Evolutionary conservation across 2,329 filamentous ascomycete genomes (phyloP).

Genomic region (Trichophyton verrucosum): DNA sequence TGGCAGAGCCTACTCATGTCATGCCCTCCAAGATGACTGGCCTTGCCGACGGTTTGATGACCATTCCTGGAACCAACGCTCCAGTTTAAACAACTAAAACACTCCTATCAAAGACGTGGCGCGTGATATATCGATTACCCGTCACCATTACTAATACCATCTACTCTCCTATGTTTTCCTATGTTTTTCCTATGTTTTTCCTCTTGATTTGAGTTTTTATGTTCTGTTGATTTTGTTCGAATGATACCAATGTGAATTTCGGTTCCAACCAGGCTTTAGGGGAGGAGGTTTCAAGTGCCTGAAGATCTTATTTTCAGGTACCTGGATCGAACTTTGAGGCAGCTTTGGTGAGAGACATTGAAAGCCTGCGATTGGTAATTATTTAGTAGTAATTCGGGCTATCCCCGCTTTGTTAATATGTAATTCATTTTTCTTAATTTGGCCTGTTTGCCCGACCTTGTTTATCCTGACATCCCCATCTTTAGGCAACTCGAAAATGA

Average conservation of each 20-base stretch:
- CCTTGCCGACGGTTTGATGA: not conserved
- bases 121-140: too few relatives aligned
- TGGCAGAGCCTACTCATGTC: not conserved
- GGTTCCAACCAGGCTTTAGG: not conserved
- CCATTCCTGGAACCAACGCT: slow-evolving; percentile 2
- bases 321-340: not conserved
- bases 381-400: not conserved
- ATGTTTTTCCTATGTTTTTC: not conserved
- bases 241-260: slow-evolving; percentile 2
- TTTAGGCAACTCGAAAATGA: not conserved
- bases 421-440: not conserved
- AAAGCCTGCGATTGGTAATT: not conserved
- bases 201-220: not conserved
- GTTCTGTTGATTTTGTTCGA: not conserved
- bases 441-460: not conserved
- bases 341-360: not conserved
- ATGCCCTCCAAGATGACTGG: not conserved
- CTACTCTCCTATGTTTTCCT: not conserved
- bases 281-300: not conserved
- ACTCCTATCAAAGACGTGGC: too few relatives aligned
- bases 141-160: too few relatives aligned
- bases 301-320: not conserved
- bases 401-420: not conserved
- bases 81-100: not conserved
- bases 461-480: not conserved